phyloP scores from a whole-genome alignment of 306 rosid genomes.

The peach (Prunus persica) region Prunus_persica_NCBIv2 NC_034009.1:25657001-25657500 shows the following conservation, averaged over 20 bases:
- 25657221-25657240: slow-evolving; percentile 37
- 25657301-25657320: not conserved
- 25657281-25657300: slow-evolving; percentile 1
- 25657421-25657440: slow-evolving; percentile 16
- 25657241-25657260: not conserved
- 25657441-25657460: slow-evolving; percentile 32
- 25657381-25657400: slow-evolving; percentile 89
- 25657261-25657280: slow-evolving; percentile 2
- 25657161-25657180: slow-evolving; percentile 44
- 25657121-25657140: not conserved
- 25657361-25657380: slow-evolving; percentile 67
- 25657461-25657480: slow-evolving; percentile 33
- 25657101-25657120: not conserved
- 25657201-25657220: slow-evolving; percentile 50
- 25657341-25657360: slow-evolving; percentile 38
- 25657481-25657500: slow-evolving; percentile 31
- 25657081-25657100: not conserved
- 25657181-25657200: slow-evolving; percentile 37
- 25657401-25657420: slow-evolving; percentile 64
- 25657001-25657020: slow-evolving; percentile 93
- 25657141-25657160: not conserved
- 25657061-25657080: slow-evolving; percentile 24
- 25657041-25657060: slow-evolving; percentile 60
- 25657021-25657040: slow-evolving; percentile 91
- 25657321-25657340: not conserved